These are phyloP conservation scores for Aciculosporium take DNA, from an alignment of 2,329 filamentous ascomycete genomes.

Conservation along the genomic window DNA sequence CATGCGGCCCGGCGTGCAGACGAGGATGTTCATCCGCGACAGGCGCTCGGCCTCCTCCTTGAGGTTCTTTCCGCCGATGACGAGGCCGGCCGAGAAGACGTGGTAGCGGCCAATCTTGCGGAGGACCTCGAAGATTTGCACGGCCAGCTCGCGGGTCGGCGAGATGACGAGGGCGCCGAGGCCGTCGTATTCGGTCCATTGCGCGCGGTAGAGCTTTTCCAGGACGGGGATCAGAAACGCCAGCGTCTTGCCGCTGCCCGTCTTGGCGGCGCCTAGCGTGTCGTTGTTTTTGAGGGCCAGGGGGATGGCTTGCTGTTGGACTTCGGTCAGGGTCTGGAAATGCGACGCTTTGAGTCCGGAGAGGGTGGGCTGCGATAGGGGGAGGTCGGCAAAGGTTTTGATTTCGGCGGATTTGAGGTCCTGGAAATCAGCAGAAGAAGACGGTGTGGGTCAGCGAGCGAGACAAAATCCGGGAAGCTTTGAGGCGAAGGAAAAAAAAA, in stretches of 20 bases:
- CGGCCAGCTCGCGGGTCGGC: conserved; percentile 85
- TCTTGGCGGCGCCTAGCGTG: conserved; percentile 88
- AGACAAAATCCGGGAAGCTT: too few relatives aligned
- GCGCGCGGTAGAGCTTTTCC: conserved; percentile 77
- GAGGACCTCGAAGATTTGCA: conserved; percentile 92
- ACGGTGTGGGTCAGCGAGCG: background rate
- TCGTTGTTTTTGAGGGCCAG: conserved; percentile 74
- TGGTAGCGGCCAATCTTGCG: conserved; percentile 82
- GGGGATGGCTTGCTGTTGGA: conserved; percentile 81
- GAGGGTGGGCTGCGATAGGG: conserved; percentile 67
- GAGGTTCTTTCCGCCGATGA: conserved; percentile 86
- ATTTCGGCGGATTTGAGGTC: conserved; percentile 44
- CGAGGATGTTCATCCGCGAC: conserved; percentile 87
- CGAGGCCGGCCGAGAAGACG: conserved; percentile 76
- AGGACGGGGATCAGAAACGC: conserved; percentile 85
- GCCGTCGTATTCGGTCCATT: conserved; percentile 84
- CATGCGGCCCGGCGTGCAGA: conserved; percentile 90
- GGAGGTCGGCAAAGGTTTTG: conserved; percentile 68
- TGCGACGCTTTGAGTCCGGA: conserved; percentile 73
- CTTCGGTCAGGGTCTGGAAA: conserved; percentile 80
- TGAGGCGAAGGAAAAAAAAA: background rate
- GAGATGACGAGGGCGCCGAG: conserved; percentile 86
- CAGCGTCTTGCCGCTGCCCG: conserved; percentile 87
- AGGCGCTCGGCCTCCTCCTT: conserved; percentile 76
- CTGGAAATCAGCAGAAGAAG: conserved; percentile 18